Base-by-base conservation (phyloP, 2,329 filamentous ascomycete genomes). In the Colletotrichum euphorbiae region DNA sequence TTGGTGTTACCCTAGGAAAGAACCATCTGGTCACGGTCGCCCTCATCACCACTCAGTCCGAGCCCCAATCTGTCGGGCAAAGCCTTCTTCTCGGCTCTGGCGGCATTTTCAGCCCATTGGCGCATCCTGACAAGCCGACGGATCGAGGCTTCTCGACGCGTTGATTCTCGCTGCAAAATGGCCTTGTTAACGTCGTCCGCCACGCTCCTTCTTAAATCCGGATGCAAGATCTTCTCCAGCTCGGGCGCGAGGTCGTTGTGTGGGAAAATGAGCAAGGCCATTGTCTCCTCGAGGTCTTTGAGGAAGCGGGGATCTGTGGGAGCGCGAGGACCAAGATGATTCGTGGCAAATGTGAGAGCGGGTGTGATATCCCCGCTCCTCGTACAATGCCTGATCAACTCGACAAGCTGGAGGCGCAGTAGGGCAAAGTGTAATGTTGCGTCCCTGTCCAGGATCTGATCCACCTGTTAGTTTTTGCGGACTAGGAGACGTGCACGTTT, bases 131-230 rank as follows among this genome's bases (percentile, higher is more conserved):
- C 90, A 3, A 99, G 84, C 71, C 92, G 89, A 63, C 92, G 87
- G 71, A 99, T 93, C 28, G 93, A 91, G 12, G 94, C 91, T 77
- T 97, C 93, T 69, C 91, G 88, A 70, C 90, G 86, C 72, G 89
- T 84, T 21, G 91, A 90, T 76, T 94, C 91, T 57, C 87, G 89
- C 63, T 87, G 84, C 28, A 98, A 82, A 60, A 99, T 93, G 11
- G 94, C 93, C 78, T 94, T 90, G 76, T 99, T 99, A 61, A 99
- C 96, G 73, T 87, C 87, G 69, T 90, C 90, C 4, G 96, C 96
- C n/a, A 98, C 94, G 48, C 91, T 88, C 72, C 90, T 89, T 69
- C 96, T 90, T 50, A 98, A 85, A 54, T 89, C 87, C 2, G 94
- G 92, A 72, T 97, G 87, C 17, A 99, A 83, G 31, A 99, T 83